These are phyloP conservation scores for Ogataea siamensis DNA, from an alignment of 805 yeast genomes.

Conservation along the genomic window DNA sequence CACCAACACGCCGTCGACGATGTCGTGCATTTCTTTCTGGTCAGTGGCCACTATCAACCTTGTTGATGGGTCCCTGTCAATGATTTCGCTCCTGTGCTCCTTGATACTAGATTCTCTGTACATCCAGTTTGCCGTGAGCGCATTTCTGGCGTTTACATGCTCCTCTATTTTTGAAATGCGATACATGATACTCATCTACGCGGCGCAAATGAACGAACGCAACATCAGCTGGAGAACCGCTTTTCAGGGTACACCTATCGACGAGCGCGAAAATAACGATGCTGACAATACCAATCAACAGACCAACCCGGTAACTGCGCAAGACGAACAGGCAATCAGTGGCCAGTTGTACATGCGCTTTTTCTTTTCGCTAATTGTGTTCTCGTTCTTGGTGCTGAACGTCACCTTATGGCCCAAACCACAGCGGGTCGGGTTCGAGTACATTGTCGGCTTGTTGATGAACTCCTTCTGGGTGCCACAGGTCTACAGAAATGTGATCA, in stretches of 20 bases:
- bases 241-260: conserved; percentile 56
- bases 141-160: conserved; percentile 65
- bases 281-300: too few relatives aligned
- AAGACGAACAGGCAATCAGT: conserved; percentile 54
- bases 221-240: conserved; percentile 65
- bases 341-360: conserved; percentile 59
- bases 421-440: conserved; percentile 58
- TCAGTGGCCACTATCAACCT: conserved; percentile 61
- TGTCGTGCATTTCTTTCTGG: conserved; percentile 70
- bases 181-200: conserved; percentile 62
- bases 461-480: conserved; percentile 90
- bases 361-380: conserved; percentile 50
- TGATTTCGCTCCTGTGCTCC: conserved; percentile 59
- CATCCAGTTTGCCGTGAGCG: conserved; percentile 64
- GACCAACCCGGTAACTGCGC: conserved; percentile 25
- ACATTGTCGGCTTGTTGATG: conserved; percentile 44
- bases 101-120: conserved; percentile 55
- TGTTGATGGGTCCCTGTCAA: conserved; percentile 67
- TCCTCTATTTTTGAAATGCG: conserved; percentile 75
- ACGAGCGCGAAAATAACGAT: conserved; percentile 28
- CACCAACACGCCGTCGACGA: conserved; percentile 75
- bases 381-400: conserved; percentile 56
- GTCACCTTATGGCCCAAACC: conserved; percentile 62
- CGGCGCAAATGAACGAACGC: conserved; percentile 72
- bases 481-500: conserved; percentile 68